Evolutionary conservation across 2,329 filamentous ascomycete genomes (phyloP).

Genomic region (Colletotrichum salicis): DNA sequence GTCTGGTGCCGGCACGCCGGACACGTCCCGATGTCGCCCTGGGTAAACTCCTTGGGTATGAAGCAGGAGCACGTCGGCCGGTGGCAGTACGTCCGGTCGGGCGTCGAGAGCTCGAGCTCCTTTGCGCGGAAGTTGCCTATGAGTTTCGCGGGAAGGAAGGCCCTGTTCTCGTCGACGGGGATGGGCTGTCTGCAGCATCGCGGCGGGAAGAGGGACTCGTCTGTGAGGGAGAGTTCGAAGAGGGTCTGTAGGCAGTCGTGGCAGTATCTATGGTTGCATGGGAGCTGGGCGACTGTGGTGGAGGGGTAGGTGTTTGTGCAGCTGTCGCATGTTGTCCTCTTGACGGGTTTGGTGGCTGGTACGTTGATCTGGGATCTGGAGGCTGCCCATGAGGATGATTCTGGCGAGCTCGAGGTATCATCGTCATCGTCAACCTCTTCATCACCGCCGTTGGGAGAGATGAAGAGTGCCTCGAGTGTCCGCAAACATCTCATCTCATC

Average conservation of each 20-base stretch:
- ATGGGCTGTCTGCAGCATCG: conserved; percentile 61
- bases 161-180: conserved; percentile 40
- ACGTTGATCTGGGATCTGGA: too few relatives aligned
- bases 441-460: neutral
- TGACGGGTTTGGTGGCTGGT: too few relatives aligned
- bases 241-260: conserved; percentile 56
- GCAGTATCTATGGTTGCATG: conserved; percentile 64
- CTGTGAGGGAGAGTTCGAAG: conserved; percentile 54
- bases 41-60: conserved; percentile 49
- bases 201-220: conserved; percentile 66
- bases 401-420: neutral
- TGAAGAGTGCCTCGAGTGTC: neutral
- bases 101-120: conserved; percentile 58
- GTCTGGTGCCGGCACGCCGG: conserved; percentile 53
- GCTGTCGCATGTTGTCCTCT: neutral
- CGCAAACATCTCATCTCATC: neutral
- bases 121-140: conserved; percentile 51
- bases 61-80: conserved; percentile 56
- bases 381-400: conserved; percentile 15
- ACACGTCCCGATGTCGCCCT: conserved; percentile 52
- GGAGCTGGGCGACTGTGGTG: conserved; percentile 24
- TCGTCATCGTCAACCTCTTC: neutral
- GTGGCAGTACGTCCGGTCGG: conserved; percentile 63
- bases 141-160: neutral
- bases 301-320: neutral